phyloP scores from a whole-genome alignment of 805 yeast genomes.

The Kluyveromyces starmeri region DNA sequence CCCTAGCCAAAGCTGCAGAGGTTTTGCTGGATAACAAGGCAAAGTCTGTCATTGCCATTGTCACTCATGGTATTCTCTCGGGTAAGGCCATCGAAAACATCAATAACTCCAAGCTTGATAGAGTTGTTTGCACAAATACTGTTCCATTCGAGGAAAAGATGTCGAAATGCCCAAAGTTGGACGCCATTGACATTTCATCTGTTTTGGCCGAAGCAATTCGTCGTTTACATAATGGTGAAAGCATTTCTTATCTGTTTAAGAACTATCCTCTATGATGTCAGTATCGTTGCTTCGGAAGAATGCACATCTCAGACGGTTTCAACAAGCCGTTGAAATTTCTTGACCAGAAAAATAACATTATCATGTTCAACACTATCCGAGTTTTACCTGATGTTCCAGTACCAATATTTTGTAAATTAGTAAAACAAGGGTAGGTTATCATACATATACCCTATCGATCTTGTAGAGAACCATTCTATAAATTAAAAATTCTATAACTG shows the following conservation, averaged over 20 bases:
- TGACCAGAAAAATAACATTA: no score
- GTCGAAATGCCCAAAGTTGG: constrained; percentile 47
- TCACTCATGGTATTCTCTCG: constrained; percentile 72
- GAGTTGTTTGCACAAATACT: constrained; percentile 71
- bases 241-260: constrained; percentile 69
- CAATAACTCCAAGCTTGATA: constrained; percentile 57
- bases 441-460: no score
- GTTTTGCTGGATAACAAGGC: constrained; percentile 61
- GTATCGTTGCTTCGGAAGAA: no score
- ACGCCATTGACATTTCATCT: constrained; percentile 61
- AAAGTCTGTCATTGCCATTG: constrained; percentile 67
- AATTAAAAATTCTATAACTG: no score
- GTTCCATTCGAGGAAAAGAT: constrained; percentile 66
- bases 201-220: constrained; percentile 76
- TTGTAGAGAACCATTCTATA: no score
- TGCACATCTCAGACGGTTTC: no score
- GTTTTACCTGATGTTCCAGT: no score
- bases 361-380: no score
- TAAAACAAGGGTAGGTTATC: no score
- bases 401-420: no score
- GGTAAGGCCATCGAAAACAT: constrained; percentile 68
- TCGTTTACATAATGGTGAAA: constrained; percentile 81
- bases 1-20: constrained; percentile 76
- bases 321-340: no score
- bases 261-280: constrained; percentile 25